Evolutionary conservation across 495 filamentous ascomycete species (phyloP).

Genomic region (Penicillium paradoxum): DNA sequence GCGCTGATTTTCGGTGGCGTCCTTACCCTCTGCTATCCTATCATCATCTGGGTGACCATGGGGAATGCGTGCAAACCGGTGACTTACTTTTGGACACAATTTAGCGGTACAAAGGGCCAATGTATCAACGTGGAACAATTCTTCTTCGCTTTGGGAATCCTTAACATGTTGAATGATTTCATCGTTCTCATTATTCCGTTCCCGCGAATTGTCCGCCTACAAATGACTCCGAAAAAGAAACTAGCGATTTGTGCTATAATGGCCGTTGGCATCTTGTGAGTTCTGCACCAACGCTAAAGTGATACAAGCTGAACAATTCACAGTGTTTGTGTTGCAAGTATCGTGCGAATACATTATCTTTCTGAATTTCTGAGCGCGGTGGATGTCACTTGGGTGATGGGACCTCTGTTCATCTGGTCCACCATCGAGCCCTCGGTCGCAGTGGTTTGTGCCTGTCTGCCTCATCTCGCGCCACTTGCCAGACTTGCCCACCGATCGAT

Average conservation of each 20-base stretch:
- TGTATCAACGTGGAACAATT: conserved; percentile 28
- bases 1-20: conserved; percentile 11
- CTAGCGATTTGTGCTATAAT: conserved; percentile 37
- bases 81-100: conserved; percentile 30
- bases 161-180: conserved; percentile 40
- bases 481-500: conserved; percentile 16
- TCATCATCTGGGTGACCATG: conserved; percentile 18
- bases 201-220: conserved; percentile 30
- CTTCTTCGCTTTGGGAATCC: conserved; percentile 26
- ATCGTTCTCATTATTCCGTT: conserved; percentile 39
- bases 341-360: conserved; percentile 37
- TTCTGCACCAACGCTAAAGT: background rate
- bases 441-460: conserved; percentile 40
- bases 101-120: conserved; percentile 11
- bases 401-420: conserved; percentile 40
- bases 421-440: conserved; percentile 39
- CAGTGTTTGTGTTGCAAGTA: conserved; percentile 25
- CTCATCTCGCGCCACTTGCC: conserved; percentile 34
- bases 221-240: conserved; percentile 32
- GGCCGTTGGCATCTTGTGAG: conserved; percentile 35
- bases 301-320: background rate
- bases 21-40: conserved; percentile 20
- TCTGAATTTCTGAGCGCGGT: conserved; percentile 25
- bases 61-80: conserved; percentile 23
- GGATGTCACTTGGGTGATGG: conserved; percentile 38